Base-by-base conservation (phyloP, 2,329 filamentous ascomycete species). In the Trichoderma sp. region DNA sequence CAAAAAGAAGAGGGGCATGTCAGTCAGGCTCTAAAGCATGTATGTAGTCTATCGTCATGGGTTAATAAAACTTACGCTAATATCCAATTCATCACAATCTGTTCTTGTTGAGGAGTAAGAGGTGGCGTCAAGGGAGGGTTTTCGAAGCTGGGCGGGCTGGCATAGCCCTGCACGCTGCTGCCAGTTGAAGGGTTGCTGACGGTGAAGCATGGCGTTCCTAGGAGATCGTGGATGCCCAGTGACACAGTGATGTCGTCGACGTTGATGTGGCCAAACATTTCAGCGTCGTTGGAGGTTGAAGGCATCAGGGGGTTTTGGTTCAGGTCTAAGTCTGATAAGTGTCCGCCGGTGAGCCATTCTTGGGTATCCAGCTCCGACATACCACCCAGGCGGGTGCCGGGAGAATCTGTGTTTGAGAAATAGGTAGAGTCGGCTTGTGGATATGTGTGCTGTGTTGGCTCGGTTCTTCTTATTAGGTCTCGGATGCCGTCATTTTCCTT, bases 61-160 rank as follows among this genome's bases (percentile, higher is more conserved):
- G 23, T 20, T 20, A 1, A 47, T n/a, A 71, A 28, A 11, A 77
- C 84, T 74, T 80, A 88, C 86, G 84, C 82, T 26, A 88, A 79
- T 71, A 88, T 86, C 68, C 88, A 87, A 77, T 88, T 88, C 73
- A 88, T 82, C 20, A 81, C 85, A 57, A 80, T 78, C 55, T 84
- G 82, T 36, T 84, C 85, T 74, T 87, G 81, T 4, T 78, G 77
- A 1, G 78, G 76, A 6, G 79, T 81, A 71, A 81, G 20, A 11
- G 68, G 59, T 6, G 68, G 68, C 32, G 53, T 58, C 50, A 59
- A 15, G 20, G 68, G 58, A 28, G 59, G 28, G 77, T 61, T 77
- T 78, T 13, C 76, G 36, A 72, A 72, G 77, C 30, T 57, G 3
- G 70, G 70, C 67, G 77, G 75, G 68, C 75, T 75, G 5, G 72